Evolutionary conservation across 768 basidiomycete genomes (phyloP).

Genomic region (Suillus weaverae): DNA sequence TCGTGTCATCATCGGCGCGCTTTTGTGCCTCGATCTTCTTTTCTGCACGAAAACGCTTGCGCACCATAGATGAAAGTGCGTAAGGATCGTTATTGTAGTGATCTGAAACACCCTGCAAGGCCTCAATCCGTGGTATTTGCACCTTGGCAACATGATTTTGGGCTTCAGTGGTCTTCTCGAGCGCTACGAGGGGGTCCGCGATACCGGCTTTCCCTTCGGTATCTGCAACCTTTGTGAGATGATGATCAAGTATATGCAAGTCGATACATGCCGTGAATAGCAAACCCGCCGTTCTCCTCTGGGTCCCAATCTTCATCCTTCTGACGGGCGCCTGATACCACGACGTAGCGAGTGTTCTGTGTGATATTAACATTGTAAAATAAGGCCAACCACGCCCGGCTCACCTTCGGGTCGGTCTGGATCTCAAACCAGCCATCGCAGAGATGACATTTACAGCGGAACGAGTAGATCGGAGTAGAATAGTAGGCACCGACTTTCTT

Average conservation of each 20-base stretch:
- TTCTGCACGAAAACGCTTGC: conserved; percentile 82
- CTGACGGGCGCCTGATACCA: conserved; percentile 87
- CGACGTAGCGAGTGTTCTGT: conserved; percentile 95
- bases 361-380: not conserved
- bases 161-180: conserved; percentile 86
- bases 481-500: conserved; percentile 94
- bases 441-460: conserved; percentile 96
- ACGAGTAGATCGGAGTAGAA: conserved; percentile 91
- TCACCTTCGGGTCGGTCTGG: conserved; percentile 93
- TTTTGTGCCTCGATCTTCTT: conserved; percentile 79
- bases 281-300: conserved; percentile 92
- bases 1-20: conserved; percentile 62
- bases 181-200: conserved; percentile 81
- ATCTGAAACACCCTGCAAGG: conserved; percentile 74
- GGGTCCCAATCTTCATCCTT: conserved; percentile 98
- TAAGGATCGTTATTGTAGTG: conserved; percentile 88
- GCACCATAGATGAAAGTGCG: conserved; percentile 65
- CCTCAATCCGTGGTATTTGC: conserved; percentile 78
- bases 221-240: conserved; percentile 42
- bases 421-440: conserved; percentile 99
- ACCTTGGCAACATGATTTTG: conserved; percentile 72
- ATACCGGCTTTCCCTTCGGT: conserved; percentile 63
- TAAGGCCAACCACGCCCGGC: not conserved
- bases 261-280: conserved; percentile 67
- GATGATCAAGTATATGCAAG: not conserved